Conservation (phyloP, 2,329 filamentous ascomycete genomes). For the Cercospora sp. region DNA sequence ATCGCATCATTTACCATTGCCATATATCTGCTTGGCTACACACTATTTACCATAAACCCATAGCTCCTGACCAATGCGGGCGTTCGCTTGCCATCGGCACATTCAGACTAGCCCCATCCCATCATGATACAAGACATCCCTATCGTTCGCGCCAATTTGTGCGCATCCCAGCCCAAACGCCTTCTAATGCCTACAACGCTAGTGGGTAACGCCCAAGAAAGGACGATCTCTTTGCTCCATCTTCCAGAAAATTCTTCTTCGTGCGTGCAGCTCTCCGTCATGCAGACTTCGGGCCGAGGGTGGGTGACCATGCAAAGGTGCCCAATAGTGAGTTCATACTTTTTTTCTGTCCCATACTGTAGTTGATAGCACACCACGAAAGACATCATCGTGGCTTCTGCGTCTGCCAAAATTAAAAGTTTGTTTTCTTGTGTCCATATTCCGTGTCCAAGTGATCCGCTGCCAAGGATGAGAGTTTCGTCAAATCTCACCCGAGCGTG, state of each 20-base stretch:
- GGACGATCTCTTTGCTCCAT: neutral
- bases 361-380: neutral
- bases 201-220: neutral
- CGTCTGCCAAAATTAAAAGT: neutral
- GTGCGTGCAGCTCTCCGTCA: neutral
- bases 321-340: neutral
- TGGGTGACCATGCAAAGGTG: neutral
- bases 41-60: neutral
- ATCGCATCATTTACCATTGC: neutral
- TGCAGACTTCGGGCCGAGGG: neutral
- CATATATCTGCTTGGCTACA: neutral
- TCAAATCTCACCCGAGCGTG: neutral
- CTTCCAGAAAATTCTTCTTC: conserved; percentile 9
- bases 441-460: neutral
- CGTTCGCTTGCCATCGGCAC: conserved; percentile 1
- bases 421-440: neutral
- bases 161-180: conserved; percentile 18
- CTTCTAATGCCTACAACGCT: conserved; percentile 18
- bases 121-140: neutral
- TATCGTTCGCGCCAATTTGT: neutral
- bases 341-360: neutral
- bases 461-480: neutral
- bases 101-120: neutral
- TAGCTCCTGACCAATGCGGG: too few relatives aligned
- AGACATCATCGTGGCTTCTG: neutral